Base-by-base conservation (phyloP, 208 protist species). In the Leishmania amazonensis region DNA sequence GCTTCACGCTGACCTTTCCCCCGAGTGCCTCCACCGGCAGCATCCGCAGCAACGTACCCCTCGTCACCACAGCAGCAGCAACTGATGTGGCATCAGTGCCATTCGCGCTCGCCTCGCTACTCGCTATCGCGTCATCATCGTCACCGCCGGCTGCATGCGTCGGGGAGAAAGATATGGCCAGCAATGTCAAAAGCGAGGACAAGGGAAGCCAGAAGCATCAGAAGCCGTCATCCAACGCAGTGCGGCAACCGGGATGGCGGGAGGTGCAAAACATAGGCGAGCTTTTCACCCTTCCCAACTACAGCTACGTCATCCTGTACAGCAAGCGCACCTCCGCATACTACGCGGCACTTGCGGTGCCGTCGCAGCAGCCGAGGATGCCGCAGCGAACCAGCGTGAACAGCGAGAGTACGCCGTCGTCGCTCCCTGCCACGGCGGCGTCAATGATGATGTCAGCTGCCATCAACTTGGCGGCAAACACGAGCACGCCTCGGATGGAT, bases 261-360 rank as follows among this genome's bases (percentile, higher is more conserved):
- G 81, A 88, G 75, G 17, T 83, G 58, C 60, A 72, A 42, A 81
- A 47, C 60, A 1, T 75, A 51, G 78, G 85, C 1, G 85, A 85
- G 35, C 70, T 88, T 9, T 83, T 88, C 51, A 51, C 78, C 21
- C 60, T 47, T 3, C 54, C 77, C 31, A 58, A 76, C 42, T 45
- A 78, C 70, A 78, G 57, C 58, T 83, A 81, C 45, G 60, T 88
- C 47, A 75, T 88, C n/a, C 75, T 85, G 15, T 85, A 81, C 81
- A 75, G 78, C 70, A 60, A 81, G 60, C 78, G 75, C n/a, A 88
- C 85, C 60, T 75, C 75, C 4, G 40, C 75, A 47, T 85, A 81
- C 79, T 88, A 88, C 79, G 82, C 85, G 1, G 85, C 85, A 28
- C 68, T 88, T 42, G 76, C 79, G 3, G 58, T 85, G 28, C 49